Percentiles rank a stretch among this genome's conserved stretches.
These are phyloP conservation scores for Rutstroemia sp. DNA, from an alignment of 2,329 filamentous ascomycete species.

Conservation along the genomic window DNA sequence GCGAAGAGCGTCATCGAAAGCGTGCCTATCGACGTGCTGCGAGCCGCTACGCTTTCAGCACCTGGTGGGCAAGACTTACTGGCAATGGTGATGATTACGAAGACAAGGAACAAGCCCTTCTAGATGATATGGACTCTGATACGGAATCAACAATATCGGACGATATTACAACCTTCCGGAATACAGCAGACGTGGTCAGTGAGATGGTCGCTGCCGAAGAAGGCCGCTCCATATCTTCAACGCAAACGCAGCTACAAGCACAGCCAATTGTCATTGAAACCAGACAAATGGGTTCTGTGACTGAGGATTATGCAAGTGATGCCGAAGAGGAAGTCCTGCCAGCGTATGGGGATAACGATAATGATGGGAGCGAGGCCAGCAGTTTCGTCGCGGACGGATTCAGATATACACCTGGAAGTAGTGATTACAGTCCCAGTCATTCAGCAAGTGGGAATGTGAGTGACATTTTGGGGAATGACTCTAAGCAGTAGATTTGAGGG, in stretches of 20 bases:
- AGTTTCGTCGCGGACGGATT: conserved; percentile 25
- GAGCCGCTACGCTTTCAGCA: conserved; percentile 13
- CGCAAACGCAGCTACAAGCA: background rate
- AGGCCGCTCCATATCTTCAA: background rate
- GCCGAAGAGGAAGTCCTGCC: background rate
- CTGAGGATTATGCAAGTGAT: background rate
- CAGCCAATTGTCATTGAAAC: background rate
- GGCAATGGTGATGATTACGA: conserved; percentile 14
- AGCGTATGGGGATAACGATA: conserved; percentile 7
- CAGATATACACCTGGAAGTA: conserved; percentile 22
- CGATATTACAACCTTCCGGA: conserved; percentile 19
- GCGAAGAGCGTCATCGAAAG: conserved; percentile 16
- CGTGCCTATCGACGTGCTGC: conserved; percentile 15
- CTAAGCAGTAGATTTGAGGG: conserved; percentile 15
- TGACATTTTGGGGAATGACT: conserved; percentile 23
- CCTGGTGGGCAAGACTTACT: conserved; percentile 11
- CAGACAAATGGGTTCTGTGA: background rate
- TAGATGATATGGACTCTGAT: conserved; percentile 17
- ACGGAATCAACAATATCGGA: conserved; percentile 19
- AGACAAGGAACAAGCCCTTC: conserved; percentile 17
- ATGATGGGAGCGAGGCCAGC: conserved; percentile 13
- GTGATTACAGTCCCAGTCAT: conserved; percentile 17
- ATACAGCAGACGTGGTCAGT: conserved; percentile 17
- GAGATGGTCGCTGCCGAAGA: conserved; percentile 21
- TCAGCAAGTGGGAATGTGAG: conserved; percentile 17